phyloP scores from a whole-genome alignment of 805 yeast genomes.

The Pichia cabralensis region DNA sequence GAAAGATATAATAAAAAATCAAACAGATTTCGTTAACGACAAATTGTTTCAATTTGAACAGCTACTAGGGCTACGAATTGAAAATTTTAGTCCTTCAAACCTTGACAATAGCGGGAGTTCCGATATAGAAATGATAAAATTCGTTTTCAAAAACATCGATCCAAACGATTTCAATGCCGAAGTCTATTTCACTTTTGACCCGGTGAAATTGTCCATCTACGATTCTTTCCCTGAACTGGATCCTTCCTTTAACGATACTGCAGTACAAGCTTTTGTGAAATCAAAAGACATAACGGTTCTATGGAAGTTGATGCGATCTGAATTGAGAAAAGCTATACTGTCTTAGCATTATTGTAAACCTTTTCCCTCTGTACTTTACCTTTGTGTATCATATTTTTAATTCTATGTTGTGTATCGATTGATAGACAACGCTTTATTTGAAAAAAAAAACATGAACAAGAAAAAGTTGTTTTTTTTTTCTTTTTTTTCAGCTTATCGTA shows the following conservation, averaged over 20 bases:
- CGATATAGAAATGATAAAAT: conserved; percentile 22
- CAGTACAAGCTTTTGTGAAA: too few relatives aligned
- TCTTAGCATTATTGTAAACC: too few relatives aligned
- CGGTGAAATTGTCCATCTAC: conserved; percentile 27
- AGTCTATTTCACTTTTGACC: conserved; percentile 34
- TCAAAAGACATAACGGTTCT: conserved; percentile 10
- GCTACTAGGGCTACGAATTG: conserved; percentile 37
- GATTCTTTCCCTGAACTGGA: conserved; percentile 28
- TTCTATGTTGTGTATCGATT: too few relatives aligned
- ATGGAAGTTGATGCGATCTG: too few relatives aligned
- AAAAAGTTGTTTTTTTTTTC: too few relatives aligned
- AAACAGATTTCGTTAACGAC: conserved; percentile 30
- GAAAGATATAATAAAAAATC: conserved; percentile 26
- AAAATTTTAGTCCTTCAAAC: conserved; percentile 6
- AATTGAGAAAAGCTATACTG: too few relatives aligned
- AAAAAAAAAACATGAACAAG: too few relatives aligned
- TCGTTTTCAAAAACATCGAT: conserved; percentile 38
- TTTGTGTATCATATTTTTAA: too few relatives aligned
- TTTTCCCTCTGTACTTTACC: too few relatives aligned
- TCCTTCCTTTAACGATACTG: too few relatives aligned
- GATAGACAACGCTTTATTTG: too few relatives aligned
- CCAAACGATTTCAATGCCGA: conserved; percentile 33
- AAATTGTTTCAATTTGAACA: conserved; percentile 36
- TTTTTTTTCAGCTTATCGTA: too few relatives aligned
- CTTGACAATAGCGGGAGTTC: not conserved